A percentile compares a stretch with the other conserved stretches of the same genome.
phyloP scores from a whole-genome alignment of 2,329 filamentous ascomycete genomes.

The Stemphylium beticola region DNA sequence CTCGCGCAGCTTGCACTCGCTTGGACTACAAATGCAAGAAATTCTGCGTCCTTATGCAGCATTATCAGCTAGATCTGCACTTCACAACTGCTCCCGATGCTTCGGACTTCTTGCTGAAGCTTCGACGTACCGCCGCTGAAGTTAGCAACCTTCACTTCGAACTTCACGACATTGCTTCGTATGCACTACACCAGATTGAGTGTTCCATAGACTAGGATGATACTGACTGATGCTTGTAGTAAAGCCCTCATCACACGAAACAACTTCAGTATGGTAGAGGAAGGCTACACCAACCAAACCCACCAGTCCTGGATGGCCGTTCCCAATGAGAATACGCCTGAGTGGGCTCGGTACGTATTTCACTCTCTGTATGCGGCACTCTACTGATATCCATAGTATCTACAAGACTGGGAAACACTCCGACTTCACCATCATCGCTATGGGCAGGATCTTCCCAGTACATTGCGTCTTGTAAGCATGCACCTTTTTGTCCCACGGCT shows the following conservation, averaged over 20 bases:
- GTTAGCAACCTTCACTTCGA: constrained; percentile 21
- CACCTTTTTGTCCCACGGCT: neutral
- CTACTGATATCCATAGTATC: constrained; percentile 14
- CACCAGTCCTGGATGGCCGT: constrained; percentile 8
- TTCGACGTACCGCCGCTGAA: constrained; percentile 12
- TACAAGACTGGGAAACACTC: constrained; percentile 24
- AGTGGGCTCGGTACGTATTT: constrained; percentile 18
- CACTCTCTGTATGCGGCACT: neutral
- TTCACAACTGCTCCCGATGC: constrained; percentile 16
- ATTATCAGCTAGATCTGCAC: constrained; percentile 24
- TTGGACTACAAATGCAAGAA: constrained; percentile 19
- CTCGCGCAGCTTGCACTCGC: constrained; percentile 19
- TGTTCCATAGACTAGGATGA: neutral
- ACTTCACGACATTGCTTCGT: constrained; percentile 17
- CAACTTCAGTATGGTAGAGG: constrained; percentile 22
- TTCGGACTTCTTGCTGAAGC: constrained; percentile 10
- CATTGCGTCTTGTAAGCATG: constrained; percentile 27
- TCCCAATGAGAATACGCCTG: neutral
- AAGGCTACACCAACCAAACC: constrained; percentile 4
- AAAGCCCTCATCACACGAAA: constrained; percentile 6
- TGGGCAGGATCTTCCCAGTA: constrained; percentile 19
- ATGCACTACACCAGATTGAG: neutral
- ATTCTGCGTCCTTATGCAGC: constrained; percentile 18
- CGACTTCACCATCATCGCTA: constrained; percentile 30
- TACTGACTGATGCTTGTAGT: constrained; percentile 1